Evolutionary conservation across 306 rosid species (phyloP), one percentile per base, ranked within the genome.

Genomic region (Nissolia schottii): DNA sequence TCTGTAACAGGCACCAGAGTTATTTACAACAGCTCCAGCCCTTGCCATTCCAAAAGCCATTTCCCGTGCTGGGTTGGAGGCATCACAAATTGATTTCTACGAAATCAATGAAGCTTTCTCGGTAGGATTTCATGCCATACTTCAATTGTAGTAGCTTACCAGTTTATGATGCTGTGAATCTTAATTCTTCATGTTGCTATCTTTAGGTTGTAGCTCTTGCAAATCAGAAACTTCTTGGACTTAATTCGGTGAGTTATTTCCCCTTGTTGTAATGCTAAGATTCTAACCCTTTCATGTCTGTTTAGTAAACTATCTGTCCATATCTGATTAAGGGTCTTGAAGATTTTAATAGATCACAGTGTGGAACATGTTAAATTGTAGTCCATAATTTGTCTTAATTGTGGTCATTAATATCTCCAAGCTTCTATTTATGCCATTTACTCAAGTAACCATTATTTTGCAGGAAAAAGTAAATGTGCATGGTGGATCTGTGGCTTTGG

Each of bases 41-140:
- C 88, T 95, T 55, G 99, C 99, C 58, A 87, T 95, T 77, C 99
- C 99, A 28, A 95, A 91, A 87, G 97, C 99, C 57, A 78, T 95
- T 71, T 78, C 90, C 75, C 73, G 85, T 63, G 93, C 99, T 38
- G 90, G 97, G 72, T 88, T 95, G 87, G 93, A 86, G 71, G 78
- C 83, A 62, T 88, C 90, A 40, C 79, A 91, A 80, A 80, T 95
- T 76, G 96, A 95, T 67, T 88, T 86, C 73, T 95, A 95, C 41
- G 97, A 95, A 83, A 92, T 95, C 32, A 95, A 95, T 38, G 99
- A 95, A 89, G 99, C 99, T 60, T 95, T 95, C 23, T 79, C 99
- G 70, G 99, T 93, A 90, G 79, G 89, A 41, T 80, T 66, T 67
- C 22, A 10, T 46, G 24, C 43, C 61, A 19, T 61, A 13, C 46